A percentile compares a stretch with the other conserved stretches of the same genome.
Evolutionary conservation across 345 rosid species (phyloP).

Genomic region (Linum usitatissimum): DNA sequence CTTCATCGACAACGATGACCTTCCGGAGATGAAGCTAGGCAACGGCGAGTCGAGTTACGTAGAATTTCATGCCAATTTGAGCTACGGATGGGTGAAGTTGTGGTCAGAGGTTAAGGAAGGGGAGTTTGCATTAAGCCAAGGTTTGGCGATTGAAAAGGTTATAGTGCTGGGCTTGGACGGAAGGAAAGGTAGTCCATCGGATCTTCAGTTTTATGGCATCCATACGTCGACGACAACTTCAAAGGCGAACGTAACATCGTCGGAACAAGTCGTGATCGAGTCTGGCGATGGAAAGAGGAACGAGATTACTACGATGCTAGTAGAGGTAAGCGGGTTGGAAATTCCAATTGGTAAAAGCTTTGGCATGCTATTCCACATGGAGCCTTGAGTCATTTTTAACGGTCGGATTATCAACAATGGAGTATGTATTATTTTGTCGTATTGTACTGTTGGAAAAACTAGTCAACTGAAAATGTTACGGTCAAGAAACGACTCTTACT

Average conservation of each 20-base stretch:
- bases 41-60: slow-evolving; percentile 53
- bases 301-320: slow-evolving; percentile 43
- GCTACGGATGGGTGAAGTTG: slow-evolving; percentile 49
- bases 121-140: slow-evolving; percentile 58
- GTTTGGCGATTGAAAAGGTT: slow-evolving; percentile 61
- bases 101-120: slow-evolving; percentile 79
- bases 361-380: slow-evolving; percentile 55
- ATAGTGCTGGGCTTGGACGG: slow-evolving; percentile 60
- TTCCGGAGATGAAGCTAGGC: slow-evolving; percentile 78
- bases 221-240: slow-evolving; percentile 5
- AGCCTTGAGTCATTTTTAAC: neutral
- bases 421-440: too few relatives aligned
- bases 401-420: too few relatives aligned
- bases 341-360: slow-evolving; percentile 65
- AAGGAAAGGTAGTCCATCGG: slow-evolving; percentile 22
- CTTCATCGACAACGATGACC: slow-evolving; percentile 76
- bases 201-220: slow-evolving; percentile 40
- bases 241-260: slow-evolving; percentile 23
- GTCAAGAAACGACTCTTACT: too few relatives aligned
- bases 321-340: slow-evolving; percentile 46
- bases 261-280: slow-evolving; percentile 31
- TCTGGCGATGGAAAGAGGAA: slow-evolving; percentile 21
- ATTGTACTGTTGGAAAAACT: too few relatives aligned
- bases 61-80: slow-evolving; percentile 49
- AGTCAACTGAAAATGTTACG: too few relatives aligned